Evolutionary conservation across 768 basidiomycete species (phyloP).

Genomic region (Dendrothele bispora): DNA sequence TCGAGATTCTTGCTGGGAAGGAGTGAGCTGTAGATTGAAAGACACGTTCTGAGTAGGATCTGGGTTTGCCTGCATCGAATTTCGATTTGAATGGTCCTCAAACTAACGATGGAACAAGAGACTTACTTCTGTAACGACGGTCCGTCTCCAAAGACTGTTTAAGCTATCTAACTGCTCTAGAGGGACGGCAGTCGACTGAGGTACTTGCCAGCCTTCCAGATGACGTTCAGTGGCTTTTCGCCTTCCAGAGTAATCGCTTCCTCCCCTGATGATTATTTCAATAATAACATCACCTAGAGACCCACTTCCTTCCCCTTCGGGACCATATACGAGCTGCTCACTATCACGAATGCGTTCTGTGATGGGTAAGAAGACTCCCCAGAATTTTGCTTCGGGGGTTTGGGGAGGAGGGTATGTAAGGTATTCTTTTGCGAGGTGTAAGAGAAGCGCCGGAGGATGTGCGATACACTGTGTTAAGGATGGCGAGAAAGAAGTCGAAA

Average conservation of each 20-base stretch:
- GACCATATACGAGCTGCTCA: constrained; percentile 60
- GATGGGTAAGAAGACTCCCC: constrained; percentile 72
- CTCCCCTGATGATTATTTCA: constrained; percentile 56
- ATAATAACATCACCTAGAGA: constrained; percentile 52
- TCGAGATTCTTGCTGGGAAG: constrained; percentile 76
- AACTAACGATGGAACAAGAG: background rate
- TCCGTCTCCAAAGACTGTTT: constrained; percentile 45
- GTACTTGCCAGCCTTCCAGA: constrained; percentile 61
- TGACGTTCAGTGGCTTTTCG: constrained; percentile 58
- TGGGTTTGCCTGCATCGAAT: constrained; percentile 30
- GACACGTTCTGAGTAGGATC: constrained; percentile 73
- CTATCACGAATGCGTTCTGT: constrained; percentile 61
- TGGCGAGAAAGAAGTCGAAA: constrained; percentile 62
- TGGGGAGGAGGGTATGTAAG: constrained; percentile 69
- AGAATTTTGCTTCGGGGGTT: constrained; percentile 70
- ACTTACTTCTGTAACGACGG: constrained; percentile 31
- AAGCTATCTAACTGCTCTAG: constrained; percentile 54
- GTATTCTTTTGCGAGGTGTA: constrained; percentile 68
- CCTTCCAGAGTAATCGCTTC: constrained; percentile 37
- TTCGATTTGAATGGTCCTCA: constrained; percentile 1
- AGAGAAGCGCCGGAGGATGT: constrained; percentile 70
- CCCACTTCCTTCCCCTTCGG: constrained; percentile 50
- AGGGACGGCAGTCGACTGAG: constrained; percentile 36
- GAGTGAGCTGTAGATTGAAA: constrained; percentile 86
- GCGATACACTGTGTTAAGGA: constrained; percentile 63